Evolutionary conservation across 305 asterid species (phyloP), one percentile per base, ranked within the genome.

Genomic region (Rubia occidens): DNA sequence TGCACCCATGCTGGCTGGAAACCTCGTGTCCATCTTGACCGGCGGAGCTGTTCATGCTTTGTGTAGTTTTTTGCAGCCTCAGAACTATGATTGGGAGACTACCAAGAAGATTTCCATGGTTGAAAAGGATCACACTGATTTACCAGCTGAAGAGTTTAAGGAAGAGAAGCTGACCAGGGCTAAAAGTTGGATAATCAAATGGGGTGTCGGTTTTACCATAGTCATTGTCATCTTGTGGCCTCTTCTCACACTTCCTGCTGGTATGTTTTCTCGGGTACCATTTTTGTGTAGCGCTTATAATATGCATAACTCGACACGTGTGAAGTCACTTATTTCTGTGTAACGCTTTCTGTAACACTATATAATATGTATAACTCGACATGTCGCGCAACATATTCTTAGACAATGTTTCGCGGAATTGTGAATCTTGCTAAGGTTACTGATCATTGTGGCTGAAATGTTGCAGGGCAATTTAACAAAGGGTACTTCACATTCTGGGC

Each of bases 401-500:
- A 35, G 39, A 32, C 39, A 35, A 35, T 35, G 6, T 35, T 3
- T 1, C 39, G 6, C 18, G 0, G n/a, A 3, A 11, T 47, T 47
- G n/a, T 14, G 54, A 47, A 35, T 35, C 39, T 47, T 3, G 5
- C n/a, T 44, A 17, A 17, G 1, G 1, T 59, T 68, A n/a, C 35
- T 29, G 71, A 21, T 51, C 43, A 39, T 53, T 69, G 63, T 18
- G 6, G 14, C 4, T 66, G 2, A 39, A 68, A 35, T 3, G 14
- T 53, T 82, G 85, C 79, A 91, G 96, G 94, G 65, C 85, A 85
- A 78, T 91, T 91, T 83, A 89, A 72, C 79, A 76, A 78, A 71
- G 98, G 89, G 40, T 89, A 89, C 85, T 91, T 91, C 89, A 89
- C 88, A 77, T 82, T 91, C 77, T 91, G 98, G 98, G 92, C 95